Evolutionary conservation across 139 green algal species (phyloP).

Genomic region (Eudorina sp.): DNA sequence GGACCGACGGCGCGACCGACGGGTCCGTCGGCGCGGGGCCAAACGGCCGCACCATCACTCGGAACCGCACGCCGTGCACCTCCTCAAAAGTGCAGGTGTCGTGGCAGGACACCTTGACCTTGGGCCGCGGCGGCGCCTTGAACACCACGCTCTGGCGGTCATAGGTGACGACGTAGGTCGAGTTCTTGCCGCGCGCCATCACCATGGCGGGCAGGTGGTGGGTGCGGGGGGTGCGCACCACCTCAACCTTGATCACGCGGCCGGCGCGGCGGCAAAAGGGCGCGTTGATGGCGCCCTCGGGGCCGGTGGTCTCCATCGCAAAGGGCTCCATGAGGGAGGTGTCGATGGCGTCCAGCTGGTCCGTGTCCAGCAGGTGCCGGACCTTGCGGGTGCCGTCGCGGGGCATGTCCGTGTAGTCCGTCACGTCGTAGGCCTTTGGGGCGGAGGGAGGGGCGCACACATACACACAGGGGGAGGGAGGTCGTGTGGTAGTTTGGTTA

Average conservation of each 20-base stretch:
- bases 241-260: slow-evolving; percentile 48
- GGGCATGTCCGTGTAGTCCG: slow-evolving; percentile 35
- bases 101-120: slow-evolving; percentile 23
- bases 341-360: slow-evolving; percentile 38
- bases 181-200: slow-evolving; percentile 27
- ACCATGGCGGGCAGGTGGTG: slow-evolving; percentile 52
- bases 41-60: slow-evolving; percentile 44
- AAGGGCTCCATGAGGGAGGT: slow-evolving; percentile 31
- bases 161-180: slow-evolving; percentile 35
- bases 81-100: slow-evolving; percentile 65
- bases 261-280: slow-evolving; percentile 47
- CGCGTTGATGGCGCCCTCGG: slow-evolving; percentile 19
- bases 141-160: slow-evolving; percentile 53
- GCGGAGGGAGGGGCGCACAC: background rate
- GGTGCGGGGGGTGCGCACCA: background rate
- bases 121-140: slow-evolving; percentile 48
- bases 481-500: too few relatives aligned
- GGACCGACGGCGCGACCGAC: background rate
- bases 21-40: background rate
- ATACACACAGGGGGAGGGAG: background rate
- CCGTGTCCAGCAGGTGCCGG: slow-evolving; percentile 38
- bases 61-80: slow-evolving; percentile 56
- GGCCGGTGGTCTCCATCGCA: slow-evolving; percentile 17
- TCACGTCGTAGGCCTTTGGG: slow-evolving; percentile 58
- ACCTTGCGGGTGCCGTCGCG: slow-evolving; percentile 29